phyloP scores from a whole-genome alignment of 2,329 filamentous ascomycete genomes.

The Elsinoe fawcettii region DNA sequence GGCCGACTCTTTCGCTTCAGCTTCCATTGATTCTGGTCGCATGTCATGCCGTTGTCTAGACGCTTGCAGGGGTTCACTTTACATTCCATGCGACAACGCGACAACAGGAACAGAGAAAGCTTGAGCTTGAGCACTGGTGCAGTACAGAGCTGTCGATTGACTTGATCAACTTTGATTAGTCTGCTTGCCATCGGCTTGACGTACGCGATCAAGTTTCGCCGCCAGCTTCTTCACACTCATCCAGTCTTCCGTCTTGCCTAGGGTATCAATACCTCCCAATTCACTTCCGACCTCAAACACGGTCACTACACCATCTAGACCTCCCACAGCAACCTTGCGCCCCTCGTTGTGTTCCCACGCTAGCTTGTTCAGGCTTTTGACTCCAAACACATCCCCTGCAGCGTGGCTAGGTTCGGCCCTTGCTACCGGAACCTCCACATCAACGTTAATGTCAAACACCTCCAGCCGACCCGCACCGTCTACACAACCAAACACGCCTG shows the following conservation, averaged over 20 bases:
- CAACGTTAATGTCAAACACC: conserved; percentile 88
- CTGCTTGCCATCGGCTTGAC: conserved; percentile 22
- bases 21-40: neutral
- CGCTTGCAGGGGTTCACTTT: conserved; percentile 6
- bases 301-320: conserved; percentile 81
- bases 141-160: neutral
- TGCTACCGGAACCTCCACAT: conserved; percentile 85
- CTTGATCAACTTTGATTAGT: neutral
- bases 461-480: conserved; percentile 89
- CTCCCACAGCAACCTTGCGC: conserved; percentile 77
- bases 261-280: conserved; percentile 73
- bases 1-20: neutral
- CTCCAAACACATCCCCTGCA: conserved; percentile 34
- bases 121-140: neutral
- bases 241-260: conserved; percentile 79
- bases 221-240: conserved; percentile 84
- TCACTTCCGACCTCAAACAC: conserved; percentile 86
- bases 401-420: conserved; percentile 47
- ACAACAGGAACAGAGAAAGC: neutral
- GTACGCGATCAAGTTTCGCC: conserved; percentile 55
- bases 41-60: conserved; percentile 11
- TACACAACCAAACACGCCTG: conserved; percentile 87
- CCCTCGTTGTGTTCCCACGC: conserved; percentile 91
- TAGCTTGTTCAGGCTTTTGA: conserved; percentile 82
- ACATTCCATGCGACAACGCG: neutral